These are phyloP conservation scores for Podaxis sp. DNA, from an alignment of 768 basidiomycete species.

Conservation along the genomic window DNA sequence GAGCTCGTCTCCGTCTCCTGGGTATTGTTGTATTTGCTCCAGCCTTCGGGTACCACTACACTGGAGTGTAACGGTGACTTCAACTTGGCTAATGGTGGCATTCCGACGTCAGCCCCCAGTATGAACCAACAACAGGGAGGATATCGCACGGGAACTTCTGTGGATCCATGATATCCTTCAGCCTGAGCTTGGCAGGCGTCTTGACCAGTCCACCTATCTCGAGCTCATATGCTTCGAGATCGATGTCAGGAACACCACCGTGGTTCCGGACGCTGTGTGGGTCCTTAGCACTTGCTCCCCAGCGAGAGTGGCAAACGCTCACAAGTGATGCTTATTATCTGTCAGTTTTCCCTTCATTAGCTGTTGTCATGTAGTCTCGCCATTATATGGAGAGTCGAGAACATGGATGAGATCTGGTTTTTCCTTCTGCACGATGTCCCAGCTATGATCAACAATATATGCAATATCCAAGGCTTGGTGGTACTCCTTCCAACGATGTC, in stretches of 20 bases:
- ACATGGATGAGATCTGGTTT: conserved; percentile 48
- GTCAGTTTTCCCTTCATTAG: conserved; percentile 42
- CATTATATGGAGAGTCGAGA: conserved; percentile 54
- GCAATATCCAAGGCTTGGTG: conserved; percentile 44
- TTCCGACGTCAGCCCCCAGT: no score
- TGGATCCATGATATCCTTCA: conserved; percentile 46
- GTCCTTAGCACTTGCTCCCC: not conserved
- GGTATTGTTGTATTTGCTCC: conserved; percentile 48
- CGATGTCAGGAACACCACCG: conserved; percentile 46
- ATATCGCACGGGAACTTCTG: conserved; percentile 39
- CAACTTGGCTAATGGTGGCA: conserved; percentile 30
- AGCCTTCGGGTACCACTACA: conserved; percentile 51
- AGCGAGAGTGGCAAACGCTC: conserved; percentile 14
- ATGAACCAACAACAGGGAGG: not conserved
- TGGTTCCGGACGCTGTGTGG: conserved; percentile 45
- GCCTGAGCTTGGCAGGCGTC: conserved; percentile 33
- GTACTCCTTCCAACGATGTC: conserved; percentile 50
- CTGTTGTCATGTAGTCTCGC: conserved; percentile 42
- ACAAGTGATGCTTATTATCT: conserved; percentile 48
- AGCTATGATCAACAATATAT: conserved; percentile 44
- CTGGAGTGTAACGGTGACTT: conserved; percentile 50
- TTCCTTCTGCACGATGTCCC: conserved; percentile 47
- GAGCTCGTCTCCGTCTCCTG: conserved; percentile 51
- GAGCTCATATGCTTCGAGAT: conserved; percentile 41
- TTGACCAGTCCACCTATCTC: conserved; percentile 51